Base-by-base conservation (phyloP, 164 flowering plant species). In the Stephania japonica region DNA sequence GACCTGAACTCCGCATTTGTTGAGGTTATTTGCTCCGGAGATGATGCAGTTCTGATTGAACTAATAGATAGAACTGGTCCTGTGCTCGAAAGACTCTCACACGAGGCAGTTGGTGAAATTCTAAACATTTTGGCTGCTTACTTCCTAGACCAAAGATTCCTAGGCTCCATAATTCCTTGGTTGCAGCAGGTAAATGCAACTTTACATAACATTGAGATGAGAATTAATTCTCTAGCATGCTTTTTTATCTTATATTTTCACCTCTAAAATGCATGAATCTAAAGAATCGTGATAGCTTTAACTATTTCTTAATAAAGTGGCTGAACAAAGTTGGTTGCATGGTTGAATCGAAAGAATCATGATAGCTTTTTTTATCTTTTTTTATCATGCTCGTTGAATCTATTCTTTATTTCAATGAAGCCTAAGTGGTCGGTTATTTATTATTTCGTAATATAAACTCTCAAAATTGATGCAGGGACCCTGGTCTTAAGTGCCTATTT, bases 21-120 rank as follows among this genome's bases (percentile, higher is more conserved):
- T 12, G 97, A 90, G 86, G 97, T 91, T 79, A 80, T 94, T 1
- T 79, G 82, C 73, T 87, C 89, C 24, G 87, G 85, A 47, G 84
- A 92, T 81, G 90, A 88, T 42, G 77, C 79, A 41, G 70, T 86
- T 66, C 74, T 94, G 70, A 71, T 89, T 72, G 92, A 92, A 72
- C 93, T 94, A 77, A 80, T 94, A 72, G 88, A 88, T 73, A 85
- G 82, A 85, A 92, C 93, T 65, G 92, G 94, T 72, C 98, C 97
- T 64, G 87, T 88, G 44, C 77, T 94, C 16, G 93, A 94, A 50
- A 78, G 84, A 72, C 74, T 94, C 72, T 87, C 95, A 6, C 78
- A 76, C 42, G 86, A 80, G 72, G 92, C 91, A 44, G 84, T 77
- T n/a, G 78, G 76, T 75, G 88, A 85, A 65, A 71, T 94, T 69